Percentiles rank a stretch among this genome's conserved stretches.
phyloP scores from a whole-genome alignment of 306 rosid genomes.

The Castanopsis chinensis region DNA sequence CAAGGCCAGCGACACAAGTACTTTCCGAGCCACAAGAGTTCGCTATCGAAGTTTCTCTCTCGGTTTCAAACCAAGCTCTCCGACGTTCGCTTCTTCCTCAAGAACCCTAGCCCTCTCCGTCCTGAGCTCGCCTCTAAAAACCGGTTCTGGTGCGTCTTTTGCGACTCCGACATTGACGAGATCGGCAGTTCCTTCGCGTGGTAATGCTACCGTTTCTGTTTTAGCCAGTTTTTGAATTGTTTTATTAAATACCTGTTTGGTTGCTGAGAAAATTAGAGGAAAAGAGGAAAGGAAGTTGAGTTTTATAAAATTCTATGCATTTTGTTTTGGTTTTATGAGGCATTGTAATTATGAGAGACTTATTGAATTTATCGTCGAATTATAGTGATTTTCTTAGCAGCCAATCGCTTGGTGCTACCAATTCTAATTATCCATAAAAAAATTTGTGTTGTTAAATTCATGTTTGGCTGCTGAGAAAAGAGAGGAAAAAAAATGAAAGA shows the following conservation, averaged over 20 bases:
- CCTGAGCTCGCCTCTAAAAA: conserved; percentile 57
- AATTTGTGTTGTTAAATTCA: neutral
- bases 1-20: conserved; percentile 86
- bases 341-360: no score
- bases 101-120: conserved; percentile 43
- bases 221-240: neutral
- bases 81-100: conserved; percentile 62
- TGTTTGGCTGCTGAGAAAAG: conserved; percentile 2
- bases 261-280: neutral
- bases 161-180: conserved; percentile 59
- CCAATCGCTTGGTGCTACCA: conserved; percentile 46
- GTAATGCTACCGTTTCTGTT: conserved; percentile 22
- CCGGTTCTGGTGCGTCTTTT: conserved; percentile 84
- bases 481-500: neutral
- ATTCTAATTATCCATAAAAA: no score
- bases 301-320: no score
- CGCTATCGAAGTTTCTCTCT: conserved; percentile 69
- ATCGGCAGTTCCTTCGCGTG: conserved; percentile 60
- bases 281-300: neutral
- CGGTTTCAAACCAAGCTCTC: conserved; percentile 66
- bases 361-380: no score
- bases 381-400: no score
- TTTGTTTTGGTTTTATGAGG: no score
- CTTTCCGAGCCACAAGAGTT: conserved; percentile 73
- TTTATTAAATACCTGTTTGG: neutral